phyloP scores from a whole-genome alignment of 2,329 filamentous ascomycete genomes.

The Blastomyces parvus region DNA sequence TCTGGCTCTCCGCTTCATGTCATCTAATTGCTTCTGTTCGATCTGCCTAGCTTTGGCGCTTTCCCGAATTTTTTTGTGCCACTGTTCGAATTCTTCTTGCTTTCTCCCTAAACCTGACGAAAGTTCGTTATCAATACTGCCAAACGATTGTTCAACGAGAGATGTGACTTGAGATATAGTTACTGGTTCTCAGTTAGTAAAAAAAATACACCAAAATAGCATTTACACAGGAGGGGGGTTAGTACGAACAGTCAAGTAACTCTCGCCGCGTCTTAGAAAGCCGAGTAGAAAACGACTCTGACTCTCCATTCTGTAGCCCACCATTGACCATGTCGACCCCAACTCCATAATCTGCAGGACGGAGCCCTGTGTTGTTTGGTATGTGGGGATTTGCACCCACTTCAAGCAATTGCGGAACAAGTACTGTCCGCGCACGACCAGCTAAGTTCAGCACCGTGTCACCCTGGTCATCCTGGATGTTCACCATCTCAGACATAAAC shows the following conservation, averaged over 20 bases:
- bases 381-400: slow-evolving; percentile 91
- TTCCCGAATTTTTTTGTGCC: slow-evolving; percentile 71
- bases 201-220: not conserved
- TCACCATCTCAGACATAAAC: slow-evolving; percentile 96
- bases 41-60: slow-evolving; percentile 70
- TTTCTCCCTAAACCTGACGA: slow-evolving; percentile 72
- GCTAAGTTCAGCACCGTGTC: slow-evolving; percentile 94
- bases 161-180: slow-evolving; percentile 30
- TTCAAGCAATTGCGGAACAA: slow-evolving; percentile 92
- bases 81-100: slow-evolving; percentile 69
- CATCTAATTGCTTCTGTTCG: slow-evolving; percentile 63
- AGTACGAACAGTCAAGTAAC: slow-evolving; percentile 34
- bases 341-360: slow-evolving; percentile 90
- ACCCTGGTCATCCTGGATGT: slow-evolving; percentile 83
- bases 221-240: not conserved
- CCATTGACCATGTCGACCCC: slow-evolving; percentile 54
- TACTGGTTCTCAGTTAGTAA: slow-evolving; percentile 32
- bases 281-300: slow-evolving; percentile 35
- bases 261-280: slow-evolving; percentile 39
- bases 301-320: slow-evolving; percentile 40
- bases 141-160: slow-evolving; percentile 76
- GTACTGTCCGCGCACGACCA: slow-evolving; percentile 86
- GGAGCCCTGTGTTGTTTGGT: slow-evolving; percentile 77
- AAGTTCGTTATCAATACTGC: slow-evolving; percentile 68
- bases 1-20: slow-evolving; percentile 56